These are phyloP conservation scores for Xylaria longipes DNA, from an alignment of 495 filamentous ascomycete species.

Conservation along the genomic window DNA sequence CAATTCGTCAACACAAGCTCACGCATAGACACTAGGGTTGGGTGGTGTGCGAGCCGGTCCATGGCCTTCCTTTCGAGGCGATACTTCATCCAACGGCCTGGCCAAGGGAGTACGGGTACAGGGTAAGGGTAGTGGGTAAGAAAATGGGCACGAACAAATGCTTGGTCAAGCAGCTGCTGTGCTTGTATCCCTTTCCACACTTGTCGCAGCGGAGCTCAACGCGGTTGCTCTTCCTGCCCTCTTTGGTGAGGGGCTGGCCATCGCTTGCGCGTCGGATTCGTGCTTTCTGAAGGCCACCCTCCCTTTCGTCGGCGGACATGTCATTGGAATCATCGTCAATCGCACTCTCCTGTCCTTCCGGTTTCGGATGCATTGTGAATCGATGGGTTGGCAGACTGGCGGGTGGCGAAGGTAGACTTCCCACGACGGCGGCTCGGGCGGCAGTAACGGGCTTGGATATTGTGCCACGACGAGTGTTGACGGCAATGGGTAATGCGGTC, in stretches of 20 bases:
- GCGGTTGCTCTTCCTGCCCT: constrained; percentile 74
- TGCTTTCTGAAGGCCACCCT: constrained; percentile 66
- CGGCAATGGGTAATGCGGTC: constrained; percentile 57
- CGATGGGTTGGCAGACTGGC: constrained; percentile 53
- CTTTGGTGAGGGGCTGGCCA: constrained; percentile 79
- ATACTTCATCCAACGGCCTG: constrained; percentile 40
- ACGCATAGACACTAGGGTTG: constrained; percentile 38
- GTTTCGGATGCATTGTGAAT: constrained; percentile 47
- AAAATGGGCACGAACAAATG: constrained; percentile 94
- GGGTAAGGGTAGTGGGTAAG: constrained; percentile 46
- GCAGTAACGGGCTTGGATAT: constrained; percentile 52
- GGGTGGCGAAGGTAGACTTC: constrained; percentile 65
- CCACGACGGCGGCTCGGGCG: constrained; percentile 51
- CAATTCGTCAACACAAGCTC: constrained; percentile 46
- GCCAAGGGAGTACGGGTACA: constrained; percentile 48
- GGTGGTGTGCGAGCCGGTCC: constrained; percentile 34
- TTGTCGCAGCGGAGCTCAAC: constrained; percentile 94
- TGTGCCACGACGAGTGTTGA: constrained; percentile 56
- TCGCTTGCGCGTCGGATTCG: constrained; percentile 85
- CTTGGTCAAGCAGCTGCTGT: constrained; percentile 99
- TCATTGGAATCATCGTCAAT: constrained; percentile 65
- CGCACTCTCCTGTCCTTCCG: constrained; percentile 58
- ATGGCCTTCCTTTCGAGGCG: constrained; percentile 34
- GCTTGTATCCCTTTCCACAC: constrained; percentile 99
- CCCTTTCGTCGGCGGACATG: constrained; percentile 62